A percentile compares a stretch with the other conserved stretches of the same genome.
phyloP scores from a whole-genome alignment of 1,284 basidiomycete genomes.

The Serendipita sp. region DNA sequence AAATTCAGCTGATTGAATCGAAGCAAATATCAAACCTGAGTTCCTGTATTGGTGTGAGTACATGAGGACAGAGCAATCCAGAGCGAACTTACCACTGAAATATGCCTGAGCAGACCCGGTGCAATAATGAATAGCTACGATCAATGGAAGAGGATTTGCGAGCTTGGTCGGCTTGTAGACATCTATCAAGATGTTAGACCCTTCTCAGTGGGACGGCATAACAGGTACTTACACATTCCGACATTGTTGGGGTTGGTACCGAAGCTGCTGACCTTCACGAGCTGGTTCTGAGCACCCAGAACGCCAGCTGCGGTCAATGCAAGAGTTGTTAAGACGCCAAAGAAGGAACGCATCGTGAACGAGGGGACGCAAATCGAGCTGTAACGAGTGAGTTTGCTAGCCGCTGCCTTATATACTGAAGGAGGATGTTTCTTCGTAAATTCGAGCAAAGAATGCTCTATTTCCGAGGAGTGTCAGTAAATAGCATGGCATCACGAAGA shows the following conservation, averaged over 20 bases:
- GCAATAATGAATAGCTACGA: conserved; percentile 41
- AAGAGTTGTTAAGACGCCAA: no score
- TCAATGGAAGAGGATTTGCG: conserved; percentile 28
- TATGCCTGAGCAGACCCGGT: conserved; percentile 36
- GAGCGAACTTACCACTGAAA: conserved; percentile 28
- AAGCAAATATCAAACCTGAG: background rate
- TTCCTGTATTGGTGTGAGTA: no score
- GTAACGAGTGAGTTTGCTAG: no score
- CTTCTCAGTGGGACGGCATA: background rate
- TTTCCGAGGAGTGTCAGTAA: no score
- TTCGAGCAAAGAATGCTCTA: no score
- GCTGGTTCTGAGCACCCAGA: conserved; percentile 4
- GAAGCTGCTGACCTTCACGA: conserved; percentile 21
- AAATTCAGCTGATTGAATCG: background rate
- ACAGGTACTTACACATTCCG: conserved; percentile 6
- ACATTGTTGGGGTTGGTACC: conserved; percentile 39
- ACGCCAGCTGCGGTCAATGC: conserved; percentile 2
- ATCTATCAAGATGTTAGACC: background rate
- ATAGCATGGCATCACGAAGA: no score
- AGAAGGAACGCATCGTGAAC: no score
- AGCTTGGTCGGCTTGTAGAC: conserved; percentile 34
- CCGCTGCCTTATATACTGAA: no score
- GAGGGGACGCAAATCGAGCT: no score
- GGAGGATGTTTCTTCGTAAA: no score
- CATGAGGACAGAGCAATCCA: no score